Evolutionary conservation across 176 grass and related monocot genomes (phyloP), one percentile per base, ranked within the genome.

Genomic region (Carex parvula): DNA sequence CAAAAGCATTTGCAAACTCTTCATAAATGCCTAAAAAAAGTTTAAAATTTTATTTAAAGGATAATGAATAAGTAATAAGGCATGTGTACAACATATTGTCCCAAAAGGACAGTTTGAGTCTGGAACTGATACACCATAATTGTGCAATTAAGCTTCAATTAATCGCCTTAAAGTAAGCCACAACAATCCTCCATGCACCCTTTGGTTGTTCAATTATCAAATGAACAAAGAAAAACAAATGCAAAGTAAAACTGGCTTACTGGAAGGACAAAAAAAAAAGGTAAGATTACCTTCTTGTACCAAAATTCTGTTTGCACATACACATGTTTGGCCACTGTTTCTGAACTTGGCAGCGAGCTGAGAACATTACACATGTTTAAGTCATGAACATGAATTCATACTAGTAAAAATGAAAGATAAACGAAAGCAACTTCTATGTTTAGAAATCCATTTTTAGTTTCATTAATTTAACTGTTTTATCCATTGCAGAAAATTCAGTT

Each of bases 341-440:
- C 96, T 90, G 68, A 93, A 98, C 88, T 98, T 98, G 70, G 96
- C 96, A 83, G 93, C 96, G 84, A 98, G 89, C 96, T 95, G 89
- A 86, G 24, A 89, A 64, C 32, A 83, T 50, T 54, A 54, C 55
- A 17, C 64, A 66, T 32, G 29, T 83, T 68, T 55, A 52, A 52
- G 58, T 66, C 44, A 83, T 68, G 42, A 44, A 14, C 26, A n/a
- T 64, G 48, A 60, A 80, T 80, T 42, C 53, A 80, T 80, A 73
- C 39, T 35, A 64, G 44, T 78, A 33, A 32, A 56, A 78, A 56
- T 8, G 26, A 78, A 33, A 57, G 26, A 33, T 18, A 56, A 78
- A 56, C 1, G 26, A 78, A 33, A 57, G 52, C 52, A 78, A 78
- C 13, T 24, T 56, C 50, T 57, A 57, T 9, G 24, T 77, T 57